Evolutionary conservation across 2,329 filamentous ascomycete species (phyloP).

Genomic region (Cladosporium sp.): DNA sequence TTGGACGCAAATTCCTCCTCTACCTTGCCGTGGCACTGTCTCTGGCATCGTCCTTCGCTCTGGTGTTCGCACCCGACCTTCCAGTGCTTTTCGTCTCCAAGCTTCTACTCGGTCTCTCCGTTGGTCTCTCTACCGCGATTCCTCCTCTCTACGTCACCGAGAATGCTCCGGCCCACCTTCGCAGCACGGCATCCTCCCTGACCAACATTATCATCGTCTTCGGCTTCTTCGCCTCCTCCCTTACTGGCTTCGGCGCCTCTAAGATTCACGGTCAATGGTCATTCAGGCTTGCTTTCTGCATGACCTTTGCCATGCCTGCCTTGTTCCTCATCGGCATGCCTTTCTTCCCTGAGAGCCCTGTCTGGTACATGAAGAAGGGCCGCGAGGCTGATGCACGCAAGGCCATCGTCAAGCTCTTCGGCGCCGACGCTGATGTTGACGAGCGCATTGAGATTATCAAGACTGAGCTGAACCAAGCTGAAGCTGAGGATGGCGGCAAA

Average conservation of each 20-base stretch:
- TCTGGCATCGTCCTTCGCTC: slow-evolving; percentile 22
- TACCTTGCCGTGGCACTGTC: slow-evolving; percentile 21
- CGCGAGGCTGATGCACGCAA: slow-evolving; percentile 56
- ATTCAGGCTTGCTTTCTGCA: slow-evolving; percentile 23
- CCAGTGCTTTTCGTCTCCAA: slow-evolving; percentile 27
- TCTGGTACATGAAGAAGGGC: slow-evolving; percentile 74
- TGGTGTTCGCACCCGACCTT: slow-evolving; percentile 28
- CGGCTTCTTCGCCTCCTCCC: slow-evolving; percentile 24
- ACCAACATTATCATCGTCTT: slow-evolving; percentile 26
- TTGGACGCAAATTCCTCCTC: slow-evolving; percentile 21
- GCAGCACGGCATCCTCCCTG: slow-evolving; percentile 23
- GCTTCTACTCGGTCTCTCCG: slow-evolving; percentile 22
- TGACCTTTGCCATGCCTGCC: slow-evolving; percentile 24
- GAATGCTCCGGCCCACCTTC: slow-evolving; percentile 23
- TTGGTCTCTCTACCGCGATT: slow-evolving; percentile 23
- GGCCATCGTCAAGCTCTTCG: slow-evolving; percentile 22
- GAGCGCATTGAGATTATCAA: slow-evolving; percentile 18
- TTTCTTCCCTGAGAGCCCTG: slow-evolving; percentile 76
- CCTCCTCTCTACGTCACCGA: slow-evolving; percentile 26
- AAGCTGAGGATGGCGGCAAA: slow-evolving; percentile 18
- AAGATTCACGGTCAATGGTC: slow-evolving; percentile 24
- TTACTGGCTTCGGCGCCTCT: slow-evolving; percentile 24
- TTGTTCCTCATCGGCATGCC: slow-evolving; percentile 22
- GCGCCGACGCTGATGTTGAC: slow-evolving; percentile 18
- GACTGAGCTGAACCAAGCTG: slow-evolving; percentile 21